Conservation (phyloP, 108 stramenopile species). For the Asterionellopsis glacialis region DNA sequence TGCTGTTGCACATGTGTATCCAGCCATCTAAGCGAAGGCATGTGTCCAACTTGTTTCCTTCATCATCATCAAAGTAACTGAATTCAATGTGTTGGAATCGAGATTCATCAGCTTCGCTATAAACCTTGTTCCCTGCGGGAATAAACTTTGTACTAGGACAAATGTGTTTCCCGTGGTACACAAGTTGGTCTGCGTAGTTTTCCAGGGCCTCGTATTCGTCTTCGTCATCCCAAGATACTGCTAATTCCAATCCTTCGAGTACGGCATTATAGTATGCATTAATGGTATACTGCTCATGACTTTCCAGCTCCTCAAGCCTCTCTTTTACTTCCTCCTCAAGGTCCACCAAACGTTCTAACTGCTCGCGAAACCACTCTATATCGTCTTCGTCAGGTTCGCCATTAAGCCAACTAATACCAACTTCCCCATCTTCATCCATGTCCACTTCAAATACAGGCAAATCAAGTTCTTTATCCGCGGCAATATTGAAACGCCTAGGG, state of each 20-base stretch:
- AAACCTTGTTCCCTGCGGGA: no score
- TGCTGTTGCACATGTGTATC: conserved; percentile 69
- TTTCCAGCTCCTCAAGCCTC: neutral
- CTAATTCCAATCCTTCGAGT: neutral
- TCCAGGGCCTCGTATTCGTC: no score
- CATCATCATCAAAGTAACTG: no score
- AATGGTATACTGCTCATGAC: conserved; percentile 1
- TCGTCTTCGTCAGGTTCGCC: neutral
- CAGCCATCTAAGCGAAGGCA: conserved; percentile 68
- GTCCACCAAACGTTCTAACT: neutral
- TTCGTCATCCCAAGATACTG: no score
- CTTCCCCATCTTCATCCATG: conserved; percentile 1
- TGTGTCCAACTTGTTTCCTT: conserved; percentile 21
- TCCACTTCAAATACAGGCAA: conserved; percentile 26
- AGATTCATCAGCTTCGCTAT: neutral
- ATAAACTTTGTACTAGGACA: no score
- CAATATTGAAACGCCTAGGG: conserved; percentile 57
- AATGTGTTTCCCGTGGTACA: no score
- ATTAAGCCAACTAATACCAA: neutral
- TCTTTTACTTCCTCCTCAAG: neutral
- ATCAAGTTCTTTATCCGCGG: neutral
- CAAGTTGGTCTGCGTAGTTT: no score
- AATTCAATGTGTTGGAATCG: conserved; percentile 36
- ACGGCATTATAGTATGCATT: neutral
- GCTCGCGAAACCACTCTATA: neutral